These are phyloP conservation scores for Avena sativa DNA, from an alignment of 176 grass and related monocot genomes.

Conservation along the genomic window DNA sequence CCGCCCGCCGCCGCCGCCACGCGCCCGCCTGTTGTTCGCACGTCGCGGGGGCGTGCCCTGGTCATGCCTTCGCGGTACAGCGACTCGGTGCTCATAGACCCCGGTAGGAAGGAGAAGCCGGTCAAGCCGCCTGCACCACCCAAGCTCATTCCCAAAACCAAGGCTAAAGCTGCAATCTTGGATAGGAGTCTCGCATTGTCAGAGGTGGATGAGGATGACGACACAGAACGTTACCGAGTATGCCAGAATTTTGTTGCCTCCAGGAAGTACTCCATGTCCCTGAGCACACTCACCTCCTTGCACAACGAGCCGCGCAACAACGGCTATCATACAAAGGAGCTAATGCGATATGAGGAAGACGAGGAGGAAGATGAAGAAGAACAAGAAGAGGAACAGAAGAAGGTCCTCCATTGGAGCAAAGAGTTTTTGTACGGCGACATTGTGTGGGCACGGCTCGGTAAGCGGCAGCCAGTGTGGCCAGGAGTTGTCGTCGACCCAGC, in stretches of 20 bases:
- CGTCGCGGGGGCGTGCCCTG: constrained; percentile 73
- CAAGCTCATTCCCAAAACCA: constrained; percentile 44
- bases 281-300: constrained; percentile 58
- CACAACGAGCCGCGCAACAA: constrained; percentile 31
- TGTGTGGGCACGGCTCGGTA: constrained; percentile 86
- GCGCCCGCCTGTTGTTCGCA: constrained; percentile 76
- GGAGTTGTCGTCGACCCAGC: constrained; percentile 77
- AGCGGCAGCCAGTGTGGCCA: constrained; percentile 80
- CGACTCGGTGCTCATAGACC: constrained; percentile 88
- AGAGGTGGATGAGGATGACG: constrained; percentile 53
- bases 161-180: constrained; percentile 9
- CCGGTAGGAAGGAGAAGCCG: constrained; percentile 87
- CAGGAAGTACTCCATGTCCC: constrained; percentile 61
- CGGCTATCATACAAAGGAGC: constrained; percentile 39
- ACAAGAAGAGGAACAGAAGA: constrained; percentile 18
- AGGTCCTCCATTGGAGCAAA: constrained; percentile 27
- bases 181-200: constrained; percentile 48
- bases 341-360: constrained; percentile 32
- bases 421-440: constrained; percentile 81
- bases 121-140: constrained; percentile 25
- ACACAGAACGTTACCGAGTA: constrained; percentile 51
- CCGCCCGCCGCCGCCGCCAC: neutral
- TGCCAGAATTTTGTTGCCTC: constrained; percentile 55
- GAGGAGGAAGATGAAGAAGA: constrained; percentile 37
- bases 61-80: constrained; percentile 87